Evolutionary conservation across 129 eudicot genomes (phyloP).

Genomic region (Artemisia argyi): DNA sequence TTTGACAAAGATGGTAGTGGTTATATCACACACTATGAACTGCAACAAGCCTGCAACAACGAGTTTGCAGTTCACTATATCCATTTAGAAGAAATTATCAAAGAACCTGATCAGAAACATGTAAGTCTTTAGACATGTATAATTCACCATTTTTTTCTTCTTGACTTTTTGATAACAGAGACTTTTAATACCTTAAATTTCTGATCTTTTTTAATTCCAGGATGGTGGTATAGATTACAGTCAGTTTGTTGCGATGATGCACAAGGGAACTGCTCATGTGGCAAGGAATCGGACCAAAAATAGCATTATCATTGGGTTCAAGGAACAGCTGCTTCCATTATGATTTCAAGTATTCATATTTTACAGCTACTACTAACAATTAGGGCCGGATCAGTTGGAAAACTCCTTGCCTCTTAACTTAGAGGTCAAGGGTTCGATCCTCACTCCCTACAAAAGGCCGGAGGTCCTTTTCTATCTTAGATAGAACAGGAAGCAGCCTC

Average conservation of each 20-base stretch:
- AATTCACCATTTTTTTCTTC: background rate
- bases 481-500: no score
- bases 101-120: conserved; percentile 57
- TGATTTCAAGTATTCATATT: conserved; percentile 18
- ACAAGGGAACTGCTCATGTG: conserved; percentile 39
- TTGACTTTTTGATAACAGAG: background rate
- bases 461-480: no score
- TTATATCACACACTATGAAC: conserved; percentile 65
- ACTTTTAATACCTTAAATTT: background rate
- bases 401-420: no score
- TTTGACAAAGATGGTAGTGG: conserved; percentile 85
- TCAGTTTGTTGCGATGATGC: conserved; percentile 83
- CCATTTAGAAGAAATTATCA: conserved; percentile 51
- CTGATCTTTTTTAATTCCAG: conserved; percentile 35
- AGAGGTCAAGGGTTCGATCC: no score
- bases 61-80: conserved; percentile 50
- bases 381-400: no score
- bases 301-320: conserved; percentile 36
- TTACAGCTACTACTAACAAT: no score
- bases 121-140: conserved; percentile 26
- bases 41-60: conserved; percentile 61
- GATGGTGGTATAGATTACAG: conserved; percentile 70
- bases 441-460: no score
- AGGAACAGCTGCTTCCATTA: conserved; percentile 28
- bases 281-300: conserved; percentile 44